These are phyloP conservation scores for Salix arbutifolia DNA, from an alignment of 345 rosid species.

Conservation along the genomic window DNA sequence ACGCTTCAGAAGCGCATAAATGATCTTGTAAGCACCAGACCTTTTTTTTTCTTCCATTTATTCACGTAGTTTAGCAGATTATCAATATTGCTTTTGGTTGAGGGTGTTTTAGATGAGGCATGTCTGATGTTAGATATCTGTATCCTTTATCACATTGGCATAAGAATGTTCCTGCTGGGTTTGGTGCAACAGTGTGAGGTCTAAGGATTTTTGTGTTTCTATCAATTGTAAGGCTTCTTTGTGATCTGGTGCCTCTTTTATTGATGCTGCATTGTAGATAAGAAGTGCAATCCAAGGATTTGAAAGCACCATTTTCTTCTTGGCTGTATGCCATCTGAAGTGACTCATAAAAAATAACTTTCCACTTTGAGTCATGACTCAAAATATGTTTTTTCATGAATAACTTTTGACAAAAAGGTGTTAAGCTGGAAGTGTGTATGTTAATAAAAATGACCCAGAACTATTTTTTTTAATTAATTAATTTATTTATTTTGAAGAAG, in stretches of 20 bases:
- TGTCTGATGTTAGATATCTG: background rate
- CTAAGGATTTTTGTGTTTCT: background rate
- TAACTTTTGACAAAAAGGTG: background rate
- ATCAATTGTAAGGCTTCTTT: background rate
- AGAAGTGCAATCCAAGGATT: background rate
- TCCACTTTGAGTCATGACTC: background rate
- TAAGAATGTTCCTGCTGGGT: background rate
- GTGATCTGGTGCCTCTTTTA: background rate
- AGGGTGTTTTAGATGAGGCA: background rate
- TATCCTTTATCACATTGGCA: background rate
- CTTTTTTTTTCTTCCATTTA: background rate
- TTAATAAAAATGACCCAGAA: background rate
- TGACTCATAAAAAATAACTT: background rate
- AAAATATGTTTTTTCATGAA: background rate
- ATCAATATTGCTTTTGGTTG: background rate
- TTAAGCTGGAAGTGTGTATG: background rate
- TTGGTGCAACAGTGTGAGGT: background rate
- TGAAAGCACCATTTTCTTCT: background rate
- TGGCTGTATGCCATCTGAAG: background rate
- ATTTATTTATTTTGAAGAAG: background rate
- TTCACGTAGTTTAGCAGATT: background rate
- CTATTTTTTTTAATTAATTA: background rate
- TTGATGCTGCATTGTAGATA: background rate
- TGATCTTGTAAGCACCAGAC: conserved; percentile 49
- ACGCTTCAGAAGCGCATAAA: conserved; percentile 52